phyloP scores from a whole-genome alignment of 2,329 filamentous ascomycete genomes.

The Sporothrix humicola region DNA sequence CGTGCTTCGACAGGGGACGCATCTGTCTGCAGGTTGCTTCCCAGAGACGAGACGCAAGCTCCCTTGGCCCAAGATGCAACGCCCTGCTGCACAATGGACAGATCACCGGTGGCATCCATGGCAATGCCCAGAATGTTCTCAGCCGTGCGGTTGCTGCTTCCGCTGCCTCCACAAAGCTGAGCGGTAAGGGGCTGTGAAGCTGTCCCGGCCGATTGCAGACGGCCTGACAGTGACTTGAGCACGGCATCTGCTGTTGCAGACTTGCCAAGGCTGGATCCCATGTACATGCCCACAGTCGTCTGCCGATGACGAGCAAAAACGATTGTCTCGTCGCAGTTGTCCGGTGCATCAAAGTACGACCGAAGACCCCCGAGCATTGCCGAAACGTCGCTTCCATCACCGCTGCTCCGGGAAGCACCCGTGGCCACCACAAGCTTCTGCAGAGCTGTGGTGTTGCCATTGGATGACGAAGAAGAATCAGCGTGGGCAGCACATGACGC shows the following conservation, averaged over 20 bases:
- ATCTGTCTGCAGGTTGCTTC: not conserved
- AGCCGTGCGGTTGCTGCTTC: not conserved
- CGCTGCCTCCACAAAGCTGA: not conserved
- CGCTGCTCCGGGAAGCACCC: not conserved
- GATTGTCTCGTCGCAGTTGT: conserved; percentile 1
- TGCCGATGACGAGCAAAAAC: conserved; percentile 9
- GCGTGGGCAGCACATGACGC: not conserved
- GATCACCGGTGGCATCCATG: conserved; percentile 18
- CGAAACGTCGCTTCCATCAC: not conserved
- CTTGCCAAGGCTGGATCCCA: not conserved
- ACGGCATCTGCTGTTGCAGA: not conserved
- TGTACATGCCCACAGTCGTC: conserved; percentile 1
- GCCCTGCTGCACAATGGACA: conserved; percentile 14
- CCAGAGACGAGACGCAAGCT: conserved; percentile 22
- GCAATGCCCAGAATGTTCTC: conserved; percentile 10
- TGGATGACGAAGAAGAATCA: not conserved
- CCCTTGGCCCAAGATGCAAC: not conserved
- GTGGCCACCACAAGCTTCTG: conserved; percentile 17
- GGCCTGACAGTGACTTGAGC: not conserved
- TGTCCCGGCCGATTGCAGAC: not conserved
- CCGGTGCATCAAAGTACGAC: not conserved
- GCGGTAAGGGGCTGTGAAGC: not conserved
- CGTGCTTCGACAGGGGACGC: not conserved
- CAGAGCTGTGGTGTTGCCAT: conserved; percentile 19
- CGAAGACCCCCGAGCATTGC: not conserved